Percentiles rank a stretch among this genome's conserved stretches.
Evolutionary conservation across 176 grass and related monocot species (phyloP).

Genomic region (Juncus inflexus): DNA sequence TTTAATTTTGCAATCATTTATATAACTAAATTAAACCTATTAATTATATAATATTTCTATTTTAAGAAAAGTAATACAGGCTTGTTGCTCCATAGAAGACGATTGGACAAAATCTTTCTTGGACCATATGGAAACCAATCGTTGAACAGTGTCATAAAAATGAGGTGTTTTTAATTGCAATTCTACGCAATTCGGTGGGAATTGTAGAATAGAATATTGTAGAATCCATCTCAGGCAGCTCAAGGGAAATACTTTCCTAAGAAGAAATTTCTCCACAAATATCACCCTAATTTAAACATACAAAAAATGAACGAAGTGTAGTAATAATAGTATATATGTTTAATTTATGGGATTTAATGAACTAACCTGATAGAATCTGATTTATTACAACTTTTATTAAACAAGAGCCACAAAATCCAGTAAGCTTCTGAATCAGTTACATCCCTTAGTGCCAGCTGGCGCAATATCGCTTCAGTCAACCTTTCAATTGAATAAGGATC

Average conservation of each 20-base stretch:
- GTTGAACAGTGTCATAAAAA: conserved; percentile 46
- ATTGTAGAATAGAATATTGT: conserved; percentile 83
- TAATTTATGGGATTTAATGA: conserved; percentile 9
- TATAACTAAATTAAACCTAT: not conserved
- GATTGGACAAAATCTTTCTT: conserved; percentile 84
- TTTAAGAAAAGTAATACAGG: conserved; percentile 70
- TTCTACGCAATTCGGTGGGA: conserved; percentile 46
- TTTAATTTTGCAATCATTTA: conserved; percentile 12
- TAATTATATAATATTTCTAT: conserved; percentile 1
- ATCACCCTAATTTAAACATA: conserved; percentile 45
- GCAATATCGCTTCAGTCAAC: conserved; percentile 65
- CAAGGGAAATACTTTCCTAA: conserved; percentile 93
- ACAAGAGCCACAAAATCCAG: conserved; percentile 77
- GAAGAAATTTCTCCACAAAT: conserved; percentile 86
- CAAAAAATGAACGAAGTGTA: conserved; percentile 15
- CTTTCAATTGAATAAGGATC: conserved; percentile 94
- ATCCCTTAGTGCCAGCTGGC: conserved; percentile 58
- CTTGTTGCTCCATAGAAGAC: conserved; percentile 96
- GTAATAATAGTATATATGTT: conserved; percentile 19
- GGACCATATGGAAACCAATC: conserved; percentile 68
- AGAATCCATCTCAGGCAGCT: conserved; percentile 89
- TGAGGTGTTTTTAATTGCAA: conserved; percentile 39
- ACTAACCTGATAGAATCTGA: conserved; percentile 58
- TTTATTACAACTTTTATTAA: conserved; percentile 50
- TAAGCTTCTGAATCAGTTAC: conserved; percentile 79